Evolutionary conservation across 2,329 filamentous ascomycete genomes (phyloP), one percentile per base, ranked within the genome.

Genomic region (Colletotrichum karsti): DNA sequence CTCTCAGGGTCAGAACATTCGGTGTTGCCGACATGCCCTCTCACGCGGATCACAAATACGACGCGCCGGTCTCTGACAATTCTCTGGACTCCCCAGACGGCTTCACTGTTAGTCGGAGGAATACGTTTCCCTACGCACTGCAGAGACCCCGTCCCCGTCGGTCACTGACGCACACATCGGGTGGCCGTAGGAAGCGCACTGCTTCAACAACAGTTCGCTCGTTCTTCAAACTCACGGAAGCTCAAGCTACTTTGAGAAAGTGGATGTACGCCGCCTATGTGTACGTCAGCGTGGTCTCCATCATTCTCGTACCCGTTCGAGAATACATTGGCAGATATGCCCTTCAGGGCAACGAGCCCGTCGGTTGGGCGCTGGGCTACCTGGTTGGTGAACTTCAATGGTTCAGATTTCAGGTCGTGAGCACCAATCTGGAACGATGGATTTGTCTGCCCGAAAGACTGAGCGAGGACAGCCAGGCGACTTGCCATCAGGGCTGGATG

Each of bases 281-380:
- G 18, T 98, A 98, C 77, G 67, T 84, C 1, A 87, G 89, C 53
- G 88, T 97, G 7, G 58, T 91, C 8, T 74, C 82, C 1, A 87
- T 93, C 33, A 88, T 97, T 58, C 79, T 97, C 4, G 79, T 90
- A 3, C 92, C 90, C 0, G 86, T 98, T 28, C 88, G 94, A 60
- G 83, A 84, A 3, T 92, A 93, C 72, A 89, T 98, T 55, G 81
- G 86, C 41, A 80, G 81, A 46, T 84, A 87, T 69, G 94, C 94
- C 13, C 84, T 99, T 2, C 75, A 86, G 35, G 90, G 89, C 15
- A 82, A 90, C 57, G 96, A 99, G 73, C 94, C 96, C 0, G 88
- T 99, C 48, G 93, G 95, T 3, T 99, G 96, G 96, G 95, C 94
- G 0, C 79, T 98, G 10, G 92, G 93, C 2, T 99, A 99, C 78